Base-by-base conservation (phyloP, 805 yeast genomes). In the Tetrapisispora phaffii region DNA sequence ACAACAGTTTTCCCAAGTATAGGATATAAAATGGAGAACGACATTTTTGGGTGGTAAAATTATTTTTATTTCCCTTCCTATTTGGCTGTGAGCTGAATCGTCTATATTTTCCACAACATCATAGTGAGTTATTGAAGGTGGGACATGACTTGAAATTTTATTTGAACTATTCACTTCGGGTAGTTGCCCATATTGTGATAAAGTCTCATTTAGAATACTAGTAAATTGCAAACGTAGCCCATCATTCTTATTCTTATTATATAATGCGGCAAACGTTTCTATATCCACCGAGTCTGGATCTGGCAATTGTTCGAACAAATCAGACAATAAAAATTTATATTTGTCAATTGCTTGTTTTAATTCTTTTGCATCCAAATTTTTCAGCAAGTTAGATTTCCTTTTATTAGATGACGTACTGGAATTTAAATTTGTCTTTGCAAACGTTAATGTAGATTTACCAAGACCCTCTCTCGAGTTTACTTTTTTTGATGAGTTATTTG, bases 1-100 rank as follows among this genome's bases (percentile, higher is more conserved):
- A 65, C 95, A 86, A 1, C 95, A 88, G 53, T 83, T 82, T 54
- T 80, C 79, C 94, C 96, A 88, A 2, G 90, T 85, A 40, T 79
- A 77, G 54, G 77, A 79, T 24, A 88, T 79, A 54, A 88, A 72
- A 54, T 78, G 77, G 33, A 85, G 64, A 0, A 96, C 90, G 21
- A 76, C 75, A 20, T 79, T 80, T 55, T 84, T 79, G 3, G 93
- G 77, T 0, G 97, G 97, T 36, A 88, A 64, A 8, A 83, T 75
- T 41, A 82, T 73, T 50, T 73, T 78, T 51, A 83, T 73, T 55
- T 81, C 89, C 44, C 68, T 52, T 15, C 60, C 64, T n/a, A 58
- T 50, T 7, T 41, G 47, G 15, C 51, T 50, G 34, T 52, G 51
- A 21, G 47, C 45, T 13, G 55, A 52, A 17, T 51, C 56, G 34